Percentiles rank a stretch among this genome's conserved stretches.
Evolutionary conservation across 2,329 filamentous ascomycete genomes (phyloP).

Genomic region (Penicillium sp.): DNA sequence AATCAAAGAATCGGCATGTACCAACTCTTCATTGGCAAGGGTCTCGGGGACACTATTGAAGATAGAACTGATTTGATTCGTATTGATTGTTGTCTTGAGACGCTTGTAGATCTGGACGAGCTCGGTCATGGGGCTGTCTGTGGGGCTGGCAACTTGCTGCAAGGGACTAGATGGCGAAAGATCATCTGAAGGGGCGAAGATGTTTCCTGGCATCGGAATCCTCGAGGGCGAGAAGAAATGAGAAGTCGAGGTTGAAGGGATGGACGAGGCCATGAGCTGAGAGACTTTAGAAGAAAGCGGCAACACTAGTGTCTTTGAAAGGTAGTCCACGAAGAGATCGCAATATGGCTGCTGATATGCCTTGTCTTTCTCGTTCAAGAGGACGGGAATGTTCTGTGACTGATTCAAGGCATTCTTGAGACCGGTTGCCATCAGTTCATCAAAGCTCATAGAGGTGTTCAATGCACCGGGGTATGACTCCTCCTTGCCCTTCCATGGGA

Average conservation of each 20-base stretch:
- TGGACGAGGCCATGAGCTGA: slow-evolving; percentile 30
- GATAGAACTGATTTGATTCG: slow-evolving; percentile 50
- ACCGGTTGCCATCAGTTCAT: slow-evolving; percentile 64
- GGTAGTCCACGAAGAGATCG: slow-evolving; percentile 53
- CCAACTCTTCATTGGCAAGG: slow-evolving; percentile 47
- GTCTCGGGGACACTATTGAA: slow-evolving; percentile 46
- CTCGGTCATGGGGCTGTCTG: slow-evolving; percentile 43
- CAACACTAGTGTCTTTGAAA: slow-evolving; percentile 50
- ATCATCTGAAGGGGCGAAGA: slow-evolving; percentile 39
- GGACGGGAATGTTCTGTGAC: slow-evolving; percentile 48
- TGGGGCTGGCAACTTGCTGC: slow-evolving; percentile 29
- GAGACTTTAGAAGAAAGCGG: slow-evolving; percentile 47
- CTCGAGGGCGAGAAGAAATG: slow-evolving; percentile 29
- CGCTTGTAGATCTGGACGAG: slow-evolving; percentile 56
- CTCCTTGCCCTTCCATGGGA: slow-evolving; percentile 91
- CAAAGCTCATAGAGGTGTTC: slow-evolving; percentile 59
- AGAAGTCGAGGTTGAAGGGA: slow-evolving; percentile 24
- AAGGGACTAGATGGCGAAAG: slow-evolving; percentile 30
- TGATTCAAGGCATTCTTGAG: slow-evolving; percentile 51
- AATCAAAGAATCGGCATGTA: slow-evolving; percentile 45
- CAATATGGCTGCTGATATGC: slow-evolving; percentile 40
- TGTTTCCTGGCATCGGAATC: slow-evolving; percentile 40
- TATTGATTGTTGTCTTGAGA: slow-evolving; percentile 54
- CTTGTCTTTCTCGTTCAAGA: slow-evolving; percentile 36
- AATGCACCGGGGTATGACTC: slow-evolving; percentile 77